These are phyloP conservation scores for Akanthomyces uredinophilus DNA, from an alignment of 2,329 filamentous ascomycete genomes.

Conservation along the genomic window DNA sequence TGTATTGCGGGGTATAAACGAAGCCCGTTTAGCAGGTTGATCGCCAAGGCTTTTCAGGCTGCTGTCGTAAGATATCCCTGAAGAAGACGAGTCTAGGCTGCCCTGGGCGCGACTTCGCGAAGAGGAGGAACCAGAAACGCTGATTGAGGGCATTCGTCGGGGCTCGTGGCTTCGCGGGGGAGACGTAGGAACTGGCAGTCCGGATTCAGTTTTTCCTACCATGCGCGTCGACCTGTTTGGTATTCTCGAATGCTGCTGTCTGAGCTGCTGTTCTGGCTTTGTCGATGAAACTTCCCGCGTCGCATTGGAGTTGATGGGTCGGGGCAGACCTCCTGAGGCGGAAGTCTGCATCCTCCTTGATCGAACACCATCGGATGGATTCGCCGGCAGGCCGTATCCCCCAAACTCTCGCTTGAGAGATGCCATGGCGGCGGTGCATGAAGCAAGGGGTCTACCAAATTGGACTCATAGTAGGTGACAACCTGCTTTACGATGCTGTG, in stretches of 20 bases:
- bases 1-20: conserved; percentile 38
- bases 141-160: conserved; percentile 37
- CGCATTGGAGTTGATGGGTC: neutral
- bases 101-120: conserved; percentile 28
- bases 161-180: conserved; percentile 31
- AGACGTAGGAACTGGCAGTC: neutral
- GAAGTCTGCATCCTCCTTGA: neutral
- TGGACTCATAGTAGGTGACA: conserved; percentile 4
- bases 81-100: conserved; percentile 30
- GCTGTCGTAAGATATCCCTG: conserved; percentile 30
- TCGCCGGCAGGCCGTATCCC: conserved; percentile 13
- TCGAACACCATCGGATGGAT: conserved; percentile 12
- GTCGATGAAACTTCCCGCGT: neutral
- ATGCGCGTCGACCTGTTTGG: neutral
- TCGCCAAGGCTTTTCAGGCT: conserved; percentile 31
- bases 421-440: conserved; percentile 9
- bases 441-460: conserved; percentile 1
- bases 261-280: neutral
- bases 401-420: conserved; percentile 15
- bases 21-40: conserved; percentile 46
- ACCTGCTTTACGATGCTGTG: neutral
- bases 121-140: conserved; percentile 30
- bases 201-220: neutral
- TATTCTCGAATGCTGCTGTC: conserved; percentile 7
- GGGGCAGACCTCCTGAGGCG: neutral